phyloP scores from a whole-genome alignment of 495 filamentous ascomycete genomes.

The Penicillium verhagenii region DNA sequence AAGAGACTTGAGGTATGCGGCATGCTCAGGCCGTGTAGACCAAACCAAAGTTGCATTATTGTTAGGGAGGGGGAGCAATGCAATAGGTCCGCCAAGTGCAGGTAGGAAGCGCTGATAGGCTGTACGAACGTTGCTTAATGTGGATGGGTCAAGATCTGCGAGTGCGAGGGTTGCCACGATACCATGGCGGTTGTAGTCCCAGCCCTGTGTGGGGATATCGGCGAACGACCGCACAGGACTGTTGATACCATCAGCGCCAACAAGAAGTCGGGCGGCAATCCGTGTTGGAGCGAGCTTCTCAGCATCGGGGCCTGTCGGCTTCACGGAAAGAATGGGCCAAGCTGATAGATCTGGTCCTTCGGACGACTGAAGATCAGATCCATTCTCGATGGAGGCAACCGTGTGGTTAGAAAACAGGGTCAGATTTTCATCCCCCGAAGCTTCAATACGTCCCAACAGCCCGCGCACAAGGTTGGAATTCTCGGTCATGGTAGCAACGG shows the following conservation, averaged over 20 bases:
- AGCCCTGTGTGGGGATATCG: constrained; percentile 78
- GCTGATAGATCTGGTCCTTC: constrained; percentile 72
- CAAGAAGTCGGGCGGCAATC: constrained; percentile 77
- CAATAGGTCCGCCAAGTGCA: constrained; percentile 73
- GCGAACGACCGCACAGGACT: constrained; percentile 91
- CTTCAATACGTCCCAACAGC: constrained; percentile 66
- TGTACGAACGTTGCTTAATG: constrained; percentile 52
- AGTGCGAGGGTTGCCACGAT: constrained; percentile 86
- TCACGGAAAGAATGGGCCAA: constrained; percentile 81
- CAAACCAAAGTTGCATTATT: constrained; percentile 85
- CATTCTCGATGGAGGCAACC: constrained; percentile 75
- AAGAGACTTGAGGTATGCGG: constrained; percentile 76
- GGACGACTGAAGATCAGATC: constrained; percentile 53
- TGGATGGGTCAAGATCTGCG: constrained; percentile 41
- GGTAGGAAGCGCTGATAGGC: constrained; percentile 97
- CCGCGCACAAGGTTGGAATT: constrained; percentile 83
- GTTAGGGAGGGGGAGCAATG: constrained; percentile 83
- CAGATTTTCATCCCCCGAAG: constrained; percentile 59
- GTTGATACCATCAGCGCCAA: constrained; percentile 93
- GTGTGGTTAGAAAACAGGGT: constrained; percentile 70
- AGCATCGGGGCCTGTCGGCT: constrained; percentile 35
- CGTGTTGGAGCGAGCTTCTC: constrained; percentile 35
- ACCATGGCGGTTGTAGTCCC: constrained; percentile 91
- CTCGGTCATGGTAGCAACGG: constrained; percentile 95
- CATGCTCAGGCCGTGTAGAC: constrained; percentile 80